phyloP scores from a whole-genome alignment of 371 early-diverging fungal species.

The Amoeboaphelidium protococcarum region DNA sequence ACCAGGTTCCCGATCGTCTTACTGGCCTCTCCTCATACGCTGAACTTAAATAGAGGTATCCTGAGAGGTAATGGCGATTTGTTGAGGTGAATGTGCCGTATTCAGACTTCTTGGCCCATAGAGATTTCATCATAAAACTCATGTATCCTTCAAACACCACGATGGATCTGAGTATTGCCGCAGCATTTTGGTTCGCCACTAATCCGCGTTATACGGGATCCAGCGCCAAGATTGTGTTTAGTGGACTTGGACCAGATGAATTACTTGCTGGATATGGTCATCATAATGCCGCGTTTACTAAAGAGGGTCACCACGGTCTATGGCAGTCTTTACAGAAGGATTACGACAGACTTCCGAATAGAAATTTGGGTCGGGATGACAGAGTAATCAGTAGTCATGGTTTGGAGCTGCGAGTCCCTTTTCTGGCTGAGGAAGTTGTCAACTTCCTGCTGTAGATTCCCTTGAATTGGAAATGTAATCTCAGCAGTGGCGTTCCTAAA shows the following conservation, averaged over 20 bases:
- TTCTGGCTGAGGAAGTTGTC: conserved; percentile 42
- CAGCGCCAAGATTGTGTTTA: neutral
- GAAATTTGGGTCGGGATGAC: conserved; percentile 85
- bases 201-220: neutral
- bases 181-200: conserved; percentile 82
- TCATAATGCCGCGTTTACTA: conserved; percentile 42
- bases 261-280: conserved; percentile 62
- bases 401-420: conserved; percentile 63
- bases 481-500: conserved; percentile 10
- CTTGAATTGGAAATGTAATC: conserved; percentile 41
- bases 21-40: conserved; percentile 37
- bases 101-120: conserved; percentile 24
- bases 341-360: conserved; percentile 44
- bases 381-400: conserved; percentile 38
- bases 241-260: conserved; percentile 2
- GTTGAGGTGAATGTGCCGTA: conserved; percentile 67
- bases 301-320: conserved; percentile 31
- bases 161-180: conserved; percentile 86
- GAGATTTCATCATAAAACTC: conserved; percentile 28
- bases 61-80: conserved; percentile 52
- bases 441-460: conserved; percentile 32
- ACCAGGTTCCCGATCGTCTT: conserved; percentile 64
- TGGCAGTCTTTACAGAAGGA: conserved; percentile 52
- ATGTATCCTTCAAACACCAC: conserved; percentile 60
- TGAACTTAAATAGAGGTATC: conserved; percentile 28